phyloP scores from a whole-genome alignment of 73 alveolate species.

The Blepharisma stoltei region DNA sequence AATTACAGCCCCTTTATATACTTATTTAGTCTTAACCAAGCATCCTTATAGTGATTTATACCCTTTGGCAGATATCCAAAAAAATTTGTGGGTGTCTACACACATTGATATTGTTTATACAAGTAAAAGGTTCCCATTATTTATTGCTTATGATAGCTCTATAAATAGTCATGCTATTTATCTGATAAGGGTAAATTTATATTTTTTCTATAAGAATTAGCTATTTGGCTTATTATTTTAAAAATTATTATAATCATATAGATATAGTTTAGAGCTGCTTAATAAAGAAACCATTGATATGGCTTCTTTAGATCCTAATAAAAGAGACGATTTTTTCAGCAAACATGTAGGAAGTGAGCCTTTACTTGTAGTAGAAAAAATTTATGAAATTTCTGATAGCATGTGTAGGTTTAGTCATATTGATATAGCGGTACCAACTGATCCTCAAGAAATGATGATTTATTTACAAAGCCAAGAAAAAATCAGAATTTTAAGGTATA shows the following conservation, averaged over 20 bases:
- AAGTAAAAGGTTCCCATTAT: background rate
- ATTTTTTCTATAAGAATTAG: no score
- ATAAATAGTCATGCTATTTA: background rate
- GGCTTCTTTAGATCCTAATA: background rate
- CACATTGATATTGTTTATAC: background rate
- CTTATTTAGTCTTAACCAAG: constrained; percentile 52
- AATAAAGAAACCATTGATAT: background rate
- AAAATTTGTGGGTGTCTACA: background rate
- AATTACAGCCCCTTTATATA: background rate
- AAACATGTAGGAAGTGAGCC: constrained; percentile 5
- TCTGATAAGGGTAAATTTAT: background rate
- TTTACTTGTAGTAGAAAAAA: background rate
- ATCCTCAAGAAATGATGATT: constrained; percentile 13
- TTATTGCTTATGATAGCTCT: background rate
- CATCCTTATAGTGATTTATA: constrained; percentile 63
- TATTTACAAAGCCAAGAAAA: background rate
- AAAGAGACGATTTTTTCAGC: constrained; percentile 11
- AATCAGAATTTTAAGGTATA: background rate
- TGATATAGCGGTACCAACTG: background rate
- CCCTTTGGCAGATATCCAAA: constrained; percentile 35
- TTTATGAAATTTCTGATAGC: background rate
- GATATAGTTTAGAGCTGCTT: background rate
- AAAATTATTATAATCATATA: no score
- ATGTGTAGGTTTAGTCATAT: background rate
- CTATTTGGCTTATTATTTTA: no score